These are phyloP conservation scores for Kazachstania bromeliacearum DNA, from an alignment of 805 yeast genomes.

Conservation along the genomic window DNA sequence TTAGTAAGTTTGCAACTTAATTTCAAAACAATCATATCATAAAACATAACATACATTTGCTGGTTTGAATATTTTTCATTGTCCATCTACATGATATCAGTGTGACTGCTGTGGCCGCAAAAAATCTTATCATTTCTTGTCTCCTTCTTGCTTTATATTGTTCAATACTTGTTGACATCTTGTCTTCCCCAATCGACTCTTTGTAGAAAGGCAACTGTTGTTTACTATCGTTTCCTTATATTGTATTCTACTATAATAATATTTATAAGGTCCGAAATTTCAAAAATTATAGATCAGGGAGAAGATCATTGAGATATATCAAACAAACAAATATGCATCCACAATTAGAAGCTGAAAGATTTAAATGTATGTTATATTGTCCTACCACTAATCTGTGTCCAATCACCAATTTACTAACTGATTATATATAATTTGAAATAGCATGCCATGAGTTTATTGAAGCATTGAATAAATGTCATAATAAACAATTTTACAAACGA, in stretches of 20 bases:
- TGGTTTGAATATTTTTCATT: no score
- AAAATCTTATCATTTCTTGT: slow-evolving; percentile 62
- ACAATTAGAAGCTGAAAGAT: slow-evolving; percentile 41
- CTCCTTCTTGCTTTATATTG: slow-evolving; percentile 55
- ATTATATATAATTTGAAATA: slow-evolving; percentile 10
- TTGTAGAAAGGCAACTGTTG: no score
- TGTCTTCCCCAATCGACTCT: no score
- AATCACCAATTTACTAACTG: slow-evolving; percentile 9
- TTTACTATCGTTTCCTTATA: no score
- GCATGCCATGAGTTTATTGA: slow-evolving; percentile 76
- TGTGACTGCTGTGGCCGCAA: slow-evolving; percentile 64
- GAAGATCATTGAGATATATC: no score
- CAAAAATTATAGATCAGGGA: no score
- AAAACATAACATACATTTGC: no score
- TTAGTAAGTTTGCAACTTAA: not conserved
- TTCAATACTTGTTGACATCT: no score
- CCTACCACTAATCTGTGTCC: not conserved
- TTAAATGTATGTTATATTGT: slow-evolving; percentile 30
- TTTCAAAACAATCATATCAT: not conserved
- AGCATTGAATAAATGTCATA: slow-evolving; percentile 85
- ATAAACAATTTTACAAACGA: slow-evolving; percentile 53
- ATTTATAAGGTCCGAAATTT: no score
- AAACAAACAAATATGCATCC: slow-evolving; percentile 37
- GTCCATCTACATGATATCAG: slow-evolving; percentile 66
- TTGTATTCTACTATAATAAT: no score